These are phyloP conservation scores for Gryganskiella cystojenkinii DNA, from an alignment of 192 early-diverging fungal genomes.

Conservation along the genomic window DNA sequence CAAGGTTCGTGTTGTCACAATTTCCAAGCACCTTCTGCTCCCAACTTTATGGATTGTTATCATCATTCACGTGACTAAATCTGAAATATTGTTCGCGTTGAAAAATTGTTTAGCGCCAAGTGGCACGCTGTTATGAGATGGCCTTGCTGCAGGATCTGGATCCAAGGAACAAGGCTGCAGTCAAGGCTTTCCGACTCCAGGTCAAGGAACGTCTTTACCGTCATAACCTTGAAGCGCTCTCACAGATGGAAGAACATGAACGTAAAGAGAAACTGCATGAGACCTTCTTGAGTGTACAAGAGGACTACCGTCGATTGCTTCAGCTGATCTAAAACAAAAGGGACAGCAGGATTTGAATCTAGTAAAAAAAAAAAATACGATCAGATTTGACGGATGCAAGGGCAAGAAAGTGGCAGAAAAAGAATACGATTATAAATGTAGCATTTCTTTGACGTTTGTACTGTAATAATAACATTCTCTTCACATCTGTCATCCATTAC, in stretches of 20 bases:
- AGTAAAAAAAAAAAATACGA: too few relatives aligned
- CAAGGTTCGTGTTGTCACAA: conserved; percentile 58
- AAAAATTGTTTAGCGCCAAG: conserved; percentile 71
- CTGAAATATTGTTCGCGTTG: background rate
- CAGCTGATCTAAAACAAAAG: conserved; percentile 12
- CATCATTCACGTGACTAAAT: too few relatives aligned
- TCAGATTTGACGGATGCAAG: too few relatives aligned
- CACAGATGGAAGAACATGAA: conserved; percentile 70
- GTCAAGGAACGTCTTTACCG: conserved; percentile 88
- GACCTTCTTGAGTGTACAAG: conserved; percentile 76
- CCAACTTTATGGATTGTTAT: too few relatives aligned
- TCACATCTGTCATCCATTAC: too few relatives aligned
- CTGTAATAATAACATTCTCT: too few relatives aligned
- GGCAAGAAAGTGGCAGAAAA: too few relatives aligned
- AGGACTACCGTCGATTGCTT: conserved; percentile 73
- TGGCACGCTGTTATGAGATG: conserved; percentile 87
- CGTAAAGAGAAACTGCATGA: conserved; percentile 80
- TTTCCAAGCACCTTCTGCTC: too few relatives aligned
- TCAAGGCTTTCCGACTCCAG: conserved; percentile 74
- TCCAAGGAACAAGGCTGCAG: conserved; percentile 56
- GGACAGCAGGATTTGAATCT: too few relatives aligned
- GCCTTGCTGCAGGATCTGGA: conserved; percentile 70
- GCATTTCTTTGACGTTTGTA: too few relatives aligned
- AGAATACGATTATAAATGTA: too few relatives aligned
- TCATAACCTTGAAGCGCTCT: conserved; percentile 81